phyloP scores from a whole-genome alignment of 2,329 filamentous ascomycete species.

The Penicillium sclerotigenum region DNA sequence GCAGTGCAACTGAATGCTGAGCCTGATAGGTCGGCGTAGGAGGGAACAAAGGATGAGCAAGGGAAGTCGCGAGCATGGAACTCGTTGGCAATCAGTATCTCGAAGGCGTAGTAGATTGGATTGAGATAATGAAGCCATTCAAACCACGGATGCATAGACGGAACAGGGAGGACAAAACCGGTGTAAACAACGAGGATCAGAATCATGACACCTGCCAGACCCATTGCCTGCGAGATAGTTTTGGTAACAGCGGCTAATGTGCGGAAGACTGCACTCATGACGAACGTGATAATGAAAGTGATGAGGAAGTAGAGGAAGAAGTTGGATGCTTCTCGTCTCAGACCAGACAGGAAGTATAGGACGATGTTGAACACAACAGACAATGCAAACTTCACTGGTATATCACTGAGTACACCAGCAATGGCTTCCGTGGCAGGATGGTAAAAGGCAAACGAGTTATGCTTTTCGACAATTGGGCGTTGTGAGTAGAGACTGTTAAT shows the following conservation, averaged over 20 bases:
- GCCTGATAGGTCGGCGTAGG: slow-evolving; percentile 40
- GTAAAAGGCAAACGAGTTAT: slow-evolving; percentile 30
- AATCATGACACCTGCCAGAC: slow-evolving; percentile 51
- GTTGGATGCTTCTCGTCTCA: slow-evolving; percentile 66
- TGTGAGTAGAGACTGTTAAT: slow-evolving; percentile 42
- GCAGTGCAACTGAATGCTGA: slow-evolving; percentile 54
- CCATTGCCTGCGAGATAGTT: slow-evolving; percentile 58
- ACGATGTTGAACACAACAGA: slow-evolving; percentile 71
- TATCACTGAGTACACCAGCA: slow-evolving; percentile 30
- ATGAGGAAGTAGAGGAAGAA: slow-evolving; percentile 88
- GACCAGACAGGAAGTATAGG: slow-evolving; percentile 81
- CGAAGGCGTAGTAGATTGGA: slow-evolving; percentile 75
- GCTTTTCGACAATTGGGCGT: slow-evolving; percentile 29
- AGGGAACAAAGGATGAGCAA: slow-evolving; percentile 48
- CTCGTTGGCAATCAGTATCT: slow-evolving; percentile 78
- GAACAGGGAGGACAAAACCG: slow-evolving; percentile 43
- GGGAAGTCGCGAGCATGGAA: slow-evolving; percentile 63
- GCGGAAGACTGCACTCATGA: slow-evolving; percentile 83
- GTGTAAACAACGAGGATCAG: slow-evolving; percentile 48
- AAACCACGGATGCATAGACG: slow-evolving; percentile 73
- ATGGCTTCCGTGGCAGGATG: slow-evolving; percentile 24
- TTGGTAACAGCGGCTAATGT: slow-evolving; percentile 71
- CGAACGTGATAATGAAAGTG: slow-evolving; percentile 67
- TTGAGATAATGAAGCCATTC: slow-evolving; percentile 79
- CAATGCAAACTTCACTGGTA: slow-evolving; percentile 73